Conservation (phyloP, 2,329 filamentous ascomycete species). For the Clonostachys rhizophaga region DNA sequence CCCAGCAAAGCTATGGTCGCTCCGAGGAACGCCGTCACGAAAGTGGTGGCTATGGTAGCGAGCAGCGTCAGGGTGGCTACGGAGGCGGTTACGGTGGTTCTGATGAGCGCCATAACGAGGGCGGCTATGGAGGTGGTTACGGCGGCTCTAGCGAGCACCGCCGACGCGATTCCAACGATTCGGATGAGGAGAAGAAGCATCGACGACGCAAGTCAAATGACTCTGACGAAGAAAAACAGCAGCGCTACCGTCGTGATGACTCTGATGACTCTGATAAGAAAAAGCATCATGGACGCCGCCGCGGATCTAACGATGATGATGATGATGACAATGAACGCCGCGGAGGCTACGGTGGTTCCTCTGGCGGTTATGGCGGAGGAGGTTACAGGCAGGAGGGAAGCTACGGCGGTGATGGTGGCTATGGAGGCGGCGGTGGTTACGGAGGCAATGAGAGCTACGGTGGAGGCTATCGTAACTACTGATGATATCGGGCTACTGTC, state of each 20-base stretch:
- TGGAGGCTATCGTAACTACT: conserved; percentile 5
- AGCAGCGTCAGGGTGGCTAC: conserved; percentile 10
- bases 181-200: conserved; percentile 11
- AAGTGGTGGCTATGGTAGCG: conserved; percentile 12
- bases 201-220: neutral
- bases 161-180: conserved; percentile 7
- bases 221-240: conserved; percentile 1
- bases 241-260: conserved; percentile 9
- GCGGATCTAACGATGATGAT: conserved; percentile 1
- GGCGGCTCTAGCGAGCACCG: conserved; percentile 4
- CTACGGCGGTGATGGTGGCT: conserved; percentile 9
- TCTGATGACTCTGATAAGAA: conserved; percentile 7
- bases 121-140: conserved; percentile 6
- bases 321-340: conserved; percentile 9
- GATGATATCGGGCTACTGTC: neutral
- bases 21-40: conserved; percentile 5
- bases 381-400: conserved; percentile 4
- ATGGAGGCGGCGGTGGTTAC: conserved; percentile 6
- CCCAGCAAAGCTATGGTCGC: conserved; percentile 1
- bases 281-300: conserved; percentile 9
- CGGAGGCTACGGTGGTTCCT: conserved; percentile 5
- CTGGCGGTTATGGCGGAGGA: neutral
- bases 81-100: conserved; percentile 9
- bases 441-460: conserved; percentile 4
- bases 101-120: conserved; percentile 3